These are phyloP conservation scores for Sporothrix pallida DNA, from an alignment of 2,329 filamentous ascomycete species.

Conservation along the genomic window DNA sequence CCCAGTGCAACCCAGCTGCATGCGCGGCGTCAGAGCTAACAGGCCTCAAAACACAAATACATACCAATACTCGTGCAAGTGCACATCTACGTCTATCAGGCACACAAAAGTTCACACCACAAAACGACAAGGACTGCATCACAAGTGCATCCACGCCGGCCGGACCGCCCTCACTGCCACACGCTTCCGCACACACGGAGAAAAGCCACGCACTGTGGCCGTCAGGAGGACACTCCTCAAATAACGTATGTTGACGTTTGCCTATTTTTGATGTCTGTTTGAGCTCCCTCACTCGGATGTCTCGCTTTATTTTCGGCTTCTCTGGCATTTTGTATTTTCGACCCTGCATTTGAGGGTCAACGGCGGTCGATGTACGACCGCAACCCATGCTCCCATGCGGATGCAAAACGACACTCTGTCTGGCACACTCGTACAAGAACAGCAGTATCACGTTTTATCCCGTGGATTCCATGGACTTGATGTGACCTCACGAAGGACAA, in stretches of 20 bases:
- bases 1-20: conserved; percentile 18
- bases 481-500: background rate
- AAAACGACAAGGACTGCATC: background rate
- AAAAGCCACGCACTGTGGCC: conserved; percentile 10
- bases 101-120: conserved; percentile 2
- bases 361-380: background rate
- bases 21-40: conserved; percentile 20
- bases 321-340: background rate
- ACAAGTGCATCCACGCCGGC: background rate
- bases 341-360: background rate
- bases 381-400: no score
- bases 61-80: background rate
- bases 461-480: background rate
- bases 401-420: background rate
- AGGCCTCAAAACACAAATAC: background rate
- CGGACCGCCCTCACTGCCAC: background rate
- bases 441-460: no score
- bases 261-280: background rate
- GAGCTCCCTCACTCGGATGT: background rate
- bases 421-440: background rate
- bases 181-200: background rate
- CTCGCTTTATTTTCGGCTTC: conserved; percentile 15
- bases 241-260: background rate
- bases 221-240: background rate
- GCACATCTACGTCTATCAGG: background rate